Percentiles rank a stretch among this genome's conserved stretches.
Conservation (phyloP, 305 asterid genomes). For the Nicotiana rustica region DNA sequence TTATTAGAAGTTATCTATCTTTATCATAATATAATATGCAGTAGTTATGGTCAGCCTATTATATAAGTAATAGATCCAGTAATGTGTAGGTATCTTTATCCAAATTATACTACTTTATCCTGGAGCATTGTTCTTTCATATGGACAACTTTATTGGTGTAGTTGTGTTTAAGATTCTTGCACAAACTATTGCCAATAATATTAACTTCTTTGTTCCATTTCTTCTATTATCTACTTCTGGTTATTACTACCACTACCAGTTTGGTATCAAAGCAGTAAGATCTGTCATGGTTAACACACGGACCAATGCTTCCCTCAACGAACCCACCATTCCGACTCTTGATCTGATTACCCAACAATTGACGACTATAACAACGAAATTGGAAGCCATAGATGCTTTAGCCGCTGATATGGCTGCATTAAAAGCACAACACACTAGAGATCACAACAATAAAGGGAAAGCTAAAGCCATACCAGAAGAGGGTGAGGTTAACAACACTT, state of each 20-base stretch:
- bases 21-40: not conserved
- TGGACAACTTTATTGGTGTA: no score
- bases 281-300: not conserved
- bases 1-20: no score
- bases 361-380: not conserved
- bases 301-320: not conserved
- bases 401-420: not conserved
- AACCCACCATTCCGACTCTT: no score
- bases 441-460: no score
- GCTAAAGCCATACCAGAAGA: not conserved
- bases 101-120: no score
- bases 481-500: no score
- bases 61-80: constrained; percentile 5
- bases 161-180: no score
- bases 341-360: not conserved
- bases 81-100: not conserved
- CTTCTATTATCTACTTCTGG: not conserved
- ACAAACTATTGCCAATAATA: no score
- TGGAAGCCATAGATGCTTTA: not conserved
- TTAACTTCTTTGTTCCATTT: no score
- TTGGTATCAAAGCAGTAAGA: not conserved
- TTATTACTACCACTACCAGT: not conserved
- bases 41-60: not conserved
- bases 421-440: no score
- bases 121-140: no score